Conservation (phyloP, 441 rosid genomes). For the Pelargonium myrrhifolium region DNA sequence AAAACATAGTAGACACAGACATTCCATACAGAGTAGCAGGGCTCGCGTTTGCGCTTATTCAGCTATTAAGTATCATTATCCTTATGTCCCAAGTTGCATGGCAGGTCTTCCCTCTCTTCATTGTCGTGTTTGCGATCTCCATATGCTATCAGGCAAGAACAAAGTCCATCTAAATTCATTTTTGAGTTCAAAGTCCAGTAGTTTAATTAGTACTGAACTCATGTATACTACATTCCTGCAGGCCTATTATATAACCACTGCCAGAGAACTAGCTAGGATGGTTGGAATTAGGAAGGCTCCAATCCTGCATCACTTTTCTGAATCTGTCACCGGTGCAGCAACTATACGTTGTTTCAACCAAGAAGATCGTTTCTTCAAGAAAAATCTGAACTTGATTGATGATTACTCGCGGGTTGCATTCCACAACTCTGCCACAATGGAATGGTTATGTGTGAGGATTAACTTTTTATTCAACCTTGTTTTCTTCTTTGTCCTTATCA, state of each 20-base stretch:
- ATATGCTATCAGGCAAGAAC: slow-evolving; percentile 51
- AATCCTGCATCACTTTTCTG: slow-evolving; percentile 59
- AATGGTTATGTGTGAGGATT: slow-evolving; percentile 54
- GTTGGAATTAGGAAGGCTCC: slow-evolving; percentile 60
- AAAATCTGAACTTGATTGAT: slow-evolving; percentile 35
- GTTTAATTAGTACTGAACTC: neutral
- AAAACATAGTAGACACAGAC: slow-evolving; percentile 58
- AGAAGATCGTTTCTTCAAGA: slow-evolving; percentile 43
- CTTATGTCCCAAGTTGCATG: slow-evolving; percentile 55
- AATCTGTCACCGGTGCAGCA: slow-evolving; percentile 45
- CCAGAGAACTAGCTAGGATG: slow-evolving; percentile 71
- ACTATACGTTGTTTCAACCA: slow-evolving; percentile 53
- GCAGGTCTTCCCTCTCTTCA: slow-evolving; percentile 52
- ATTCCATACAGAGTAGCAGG: slow-evolving; percentile 65
- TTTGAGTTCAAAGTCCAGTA: too few relatives aligned
- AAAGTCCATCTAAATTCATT: neutral
- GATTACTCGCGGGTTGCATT: slow-evolving; percentile 47
- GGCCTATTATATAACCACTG: slow-evolving; percentile 53
- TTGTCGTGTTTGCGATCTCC: slow-evolving; percentile 47
- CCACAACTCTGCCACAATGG: slow-evolving; percentile 59
- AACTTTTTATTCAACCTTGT: slow-evolving; percentile 58
- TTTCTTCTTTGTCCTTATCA: slow-evolving; percentile 47
- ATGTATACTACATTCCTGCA: slow-evolving; percentile 18
- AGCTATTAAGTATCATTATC: slow-evolving; percentile 46
- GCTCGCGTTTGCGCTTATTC: slow-evolving; percentile 56